Base-by-base conservation (phyloP, 306 rosid genomes). In the Chamaecrista fasciculata region DNA sequence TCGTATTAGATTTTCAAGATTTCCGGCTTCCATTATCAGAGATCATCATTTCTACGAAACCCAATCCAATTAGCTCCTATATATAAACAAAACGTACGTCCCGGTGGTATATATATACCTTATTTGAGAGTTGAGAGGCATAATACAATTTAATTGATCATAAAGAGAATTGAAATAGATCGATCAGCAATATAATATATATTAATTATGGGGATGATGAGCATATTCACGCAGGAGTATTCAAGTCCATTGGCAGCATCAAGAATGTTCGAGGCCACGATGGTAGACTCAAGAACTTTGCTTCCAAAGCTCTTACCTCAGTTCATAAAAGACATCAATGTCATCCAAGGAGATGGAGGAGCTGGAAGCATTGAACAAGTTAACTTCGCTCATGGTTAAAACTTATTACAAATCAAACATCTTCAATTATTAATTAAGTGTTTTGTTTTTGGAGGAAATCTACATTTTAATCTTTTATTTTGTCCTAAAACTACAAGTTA, bases 301-400 rank as follows among this genome's bases (percentile, higher is more conserved):
- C 83, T 89, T 40, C 90, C 92, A 56, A 86, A 79, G 74, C 90
- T 89, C 64, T 67, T 89, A 62, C 96, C 96, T 20, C 86, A 83
- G 26, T 75, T 85, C 76, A 65, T 89, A 23, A 74, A 86, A 70
- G 85, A 82, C 11, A 79, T 83, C 23, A 79, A 44, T 10, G 28
- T 84, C 20, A 78, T 80, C 62, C 83, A 85, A 71, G 91, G 91
- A 46, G 81, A 89, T 66, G 96, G 91, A 15, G 93, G 79, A 73
- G 81, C 89, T 60, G 91, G 91, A 60, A 86, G 74, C 75, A 89
- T 89, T 72, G 91, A 85, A 66, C 96, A 87, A 71, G 78, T 89
- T 75, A 86, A 83, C 79, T 89, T 89, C 64, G 71, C 84, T 16
- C 73, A 83, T 81, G 89, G 92, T 86, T 55, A 64, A 74, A 10